Base-by-base conservation (phyloP, 2,329 filamentous ascomycete genomes). In the Fusarium staphyleae region DNA sequence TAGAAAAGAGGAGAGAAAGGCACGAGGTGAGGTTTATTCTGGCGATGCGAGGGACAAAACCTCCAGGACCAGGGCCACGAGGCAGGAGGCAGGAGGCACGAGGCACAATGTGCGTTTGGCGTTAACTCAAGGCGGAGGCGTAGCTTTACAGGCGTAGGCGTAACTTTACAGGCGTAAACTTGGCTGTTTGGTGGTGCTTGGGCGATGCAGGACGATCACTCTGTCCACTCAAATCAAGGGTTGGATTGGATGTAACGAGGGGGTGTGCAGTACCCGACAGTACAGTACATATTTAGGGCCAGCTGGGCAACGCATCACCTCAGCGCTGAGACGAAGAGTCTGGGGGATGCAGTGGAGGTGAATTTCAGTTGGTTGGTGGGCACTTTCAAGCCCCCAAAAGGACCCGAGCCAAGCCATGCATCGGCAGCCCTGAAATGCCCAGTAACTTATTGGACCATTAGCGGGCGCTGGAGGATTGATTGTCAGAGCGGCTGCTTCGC, bases 141-240 rank as follows among this genome's bases (percentile, higher is more conserved):
- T 48, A 30, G 30, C 42, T 42, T 34, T 37, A 43, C n/a, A n/a
- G n/a, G n/a, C n/a, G n/a, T n/a, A n/a, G n/a, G n/a, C n/a, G n/a
- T n/a, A 22, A 33, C 12, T 15, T 41, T 43, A 53, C 51, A 52
- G 37, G 45, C 40, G 39, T 35, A 35, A 32, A 33, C 48, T 11
- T 54, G 44, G n/a, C n/a, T n/a, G n/a, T n/a, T n/a, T n/a, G 53
- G 41, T 46, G 50, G 40, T 57, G 50, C 57, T 50, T 48, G 47
- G 57, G 57, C 57, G 57, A 57, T 53, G n/a, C n/a, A n/a, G 57
- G 57, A 61, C 54, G 57, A 43, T 57, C 33, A n/a, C n/a, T n/a
- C n/a, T n/a, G n/a, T n/a, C n/a, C n/a, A n/a, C n/a, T n/a, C n/a
- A n/a, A n/a, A n/a, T n/a, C n/a, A n/a, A n/a, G n/a, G n/a, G n/a